Evolutionary conservation across 2,329 filamentous ascomycete species (phyloP), one percentile per base, ranked within the genome.

Genomic region (Didymella pinodella): DNA sequence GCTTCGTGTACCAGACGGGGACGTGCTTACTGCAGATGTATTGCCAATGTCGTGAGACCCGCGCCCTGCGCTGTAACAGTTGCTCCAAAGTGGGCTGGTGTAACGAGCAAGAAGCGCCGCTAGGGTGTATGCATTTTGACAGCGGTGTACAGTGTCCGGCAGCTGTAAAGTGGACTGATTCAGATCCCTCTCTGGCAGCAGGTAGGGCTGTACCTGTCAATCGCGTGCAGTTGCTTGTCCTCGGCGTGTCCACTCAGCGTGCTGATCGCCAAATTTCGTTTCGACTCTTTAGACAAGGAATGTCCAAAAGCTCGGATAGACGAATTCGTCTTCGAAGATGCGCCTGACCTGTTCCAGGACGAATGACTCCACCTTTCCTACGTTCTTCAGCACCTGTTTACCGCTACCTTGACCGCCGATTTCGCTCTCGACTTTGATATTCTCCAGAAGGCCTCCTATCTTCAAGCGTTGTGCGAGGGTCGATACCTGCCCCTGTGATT

Each of bases 261-360:
- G 36, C 16, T 18, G 38, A 25, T 20, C 20, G n/a, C 20, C 4
- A 25, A 8, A 59, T 22, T 43, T 51, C 26, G 50, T 41, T 36
- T 36, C 16, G 32, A n/a, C 32, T 36, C 44, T 56, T 76, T 66
- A 97, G 44, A 98, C 89, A 69, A 99, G 81, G 77, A 98, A 97
- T 0, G 94, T 98, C 93, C 94, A 98, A 78, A 96, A 98, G 78
- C 93, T 97, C 44, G 95, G 95, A 80, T 96, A 98, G 62, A 98
- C 93, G 80, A 98, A 95, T 77, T 99, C 95, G 75, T 98, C 95
- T 79, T 99, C 95, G 72, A 99, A 98, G 69, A 99, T 98, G 72
- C 93, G 87, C 74, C 94, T 88, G 62, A 99, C 95, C 79, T 98
- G 94, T 76, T 98, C 94, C 59, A 99, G 83, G 56, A 99, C 92